Evolutionary conservation across 371 early-diverging fungal species (phyloP).

Genomic region (Circinella minor): DNA sequence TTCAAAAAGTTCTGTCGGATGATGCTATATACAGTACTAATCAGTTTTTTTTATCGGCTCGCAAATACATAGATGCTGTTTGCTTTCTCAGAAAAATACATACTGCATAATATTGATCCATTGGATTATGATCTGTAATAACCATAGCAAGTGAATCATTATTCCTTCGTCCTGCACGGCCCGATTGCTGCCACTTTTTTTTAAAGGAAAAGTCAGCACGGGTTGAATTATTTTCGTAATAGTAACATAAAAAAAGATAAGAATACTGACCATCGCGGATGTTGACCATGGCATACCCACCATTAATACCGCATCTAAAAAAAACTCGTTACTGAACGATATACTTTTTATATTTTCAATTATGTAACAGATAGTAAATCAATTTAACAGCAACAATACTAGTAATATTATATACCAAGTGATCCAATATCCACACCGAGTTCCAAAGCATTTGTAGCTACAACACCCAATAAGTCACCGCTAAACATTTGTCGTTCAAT

Average conservation of each 20-base stretch:
- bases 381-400: background rate
- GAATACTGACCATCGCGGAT: conserved; percentile 39
- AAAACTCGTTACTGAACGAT: background rate
- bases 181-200: conserved; percentile 66
- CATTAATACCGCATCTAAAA: conserved; percentile 62
- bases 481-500: conserved; percentile 64
- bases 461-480: conserved; percentile 56
- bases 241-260: background rate
- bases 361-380: no score
- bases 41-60: no score
- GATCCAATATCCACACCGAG: conserved; percentile 74
- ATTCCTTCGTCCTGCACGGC: conserved; percentile 71
- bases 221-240: background rate
- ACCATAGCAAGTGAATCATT: conserved; percentile 64
- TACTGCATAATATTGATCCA: conserved; percentile 64
- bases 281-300: conserved; percentile 63
- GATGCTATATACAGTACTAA: conserved; percentile 17
- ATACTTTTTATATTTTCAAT: background rate
- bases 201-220: background rate
- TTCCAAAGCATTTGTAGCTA: conserved; percentile 75
- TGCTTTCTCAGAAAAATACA: background rate
- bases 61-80: no score
- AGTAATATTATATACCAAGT: conserved; percentile 34
- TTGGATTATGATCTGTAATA: conserved; percentile 48
- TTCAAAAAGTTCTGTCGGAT: conserved; percentile 55